phyloP scores from a whole-genome alignment of 1,139 yeast genomes.

The Geotrichum armillariae region DNA sequence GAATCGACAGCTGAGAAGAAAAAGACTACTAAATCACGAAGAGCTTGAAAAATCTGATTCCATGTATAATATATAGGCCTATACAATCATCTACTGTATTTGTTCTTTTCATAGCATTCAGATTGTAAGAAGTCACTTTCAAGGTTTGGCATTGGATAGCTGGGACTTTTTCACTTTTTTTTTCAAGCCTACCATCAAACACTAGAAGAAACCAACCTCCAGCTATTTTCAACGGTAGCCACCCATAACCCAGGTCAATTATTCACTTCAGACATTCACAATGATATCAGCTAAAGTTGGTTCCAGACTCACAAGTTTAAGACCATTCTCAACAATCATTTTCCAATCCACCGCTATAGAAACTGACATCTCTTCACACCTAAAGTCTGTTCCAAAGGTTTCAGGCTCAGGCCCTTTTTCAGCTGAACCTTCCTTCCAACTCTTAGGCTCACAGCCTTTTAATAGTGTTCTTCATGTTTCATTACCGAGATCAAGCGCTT shows the following conservation, averaged over 20 bases:
- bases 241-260: no score
- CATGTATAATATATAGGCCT: no score
- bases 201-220: no score
- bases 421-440: conserved; percentile 8
- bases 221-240: no score
- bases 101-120: no score
- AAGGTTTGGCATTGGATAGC: no score
- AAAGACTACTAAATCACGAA: background rate
- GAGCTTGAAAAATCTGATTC: background rate
- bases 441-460: conserved; percentile 14
- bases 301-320: background rate
- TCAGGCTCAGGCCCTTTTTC: conserved; percentile 20
- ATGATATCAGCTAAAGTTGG: background rate
- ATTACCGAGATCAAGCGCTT: conserved; percentile 16
- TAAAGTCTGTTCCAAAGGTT: conserved; percentile 7
- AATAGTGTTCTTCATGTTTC: conserved; percentile 14
- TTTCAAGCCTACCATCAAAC: no score
- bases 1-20: no score
- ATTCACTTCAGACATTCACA: no score
- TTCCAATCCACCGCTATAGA: background rate
- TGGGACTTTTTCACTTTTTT: no score
- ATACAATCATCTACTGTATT: no score
- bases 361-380: conserved; percentile 2
- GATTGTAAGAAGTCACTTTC: no score
- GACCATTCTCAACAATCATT: background rate